Percentiles rank a stretch among this genome's conserved stretches.
Evolutionary conservation across 805 yeast genomes (phyloP).

Genomic region (Kazachstania bromeliacearum): DNA sequence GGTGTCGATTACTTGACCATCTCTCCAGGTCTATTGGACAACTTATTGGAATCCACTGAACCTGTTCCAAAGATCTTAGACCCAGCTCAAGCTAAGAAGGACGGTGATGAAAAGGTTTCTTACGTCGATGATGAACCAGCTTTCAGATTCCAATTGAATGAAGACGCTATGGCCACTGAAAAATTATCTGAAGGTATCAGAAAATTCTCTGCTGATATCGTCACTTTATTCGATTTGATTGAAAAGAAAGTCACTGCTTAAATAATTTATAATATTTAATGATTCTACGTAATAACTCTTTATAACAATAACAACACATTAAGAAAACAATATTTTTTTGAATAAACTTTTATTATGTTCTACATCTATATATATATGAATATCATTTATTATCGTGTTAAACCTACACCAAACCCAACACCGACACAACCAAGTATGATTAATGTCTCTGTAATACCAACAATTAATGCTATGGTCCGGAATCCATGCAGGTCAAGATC

Average conservation of each 20-base stretch:
- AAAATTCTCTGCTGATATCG: conserved; percentile 88
- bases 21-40: conserved; percentile 83
- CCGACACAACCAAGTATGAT: conserved; percentile 35
- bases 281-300: no score
- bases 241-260: conserved; percentile 45
- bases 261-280: conserved; percentile 2
- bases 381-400: conserved; percentile 8
- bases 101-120: conserved; percentile 54
- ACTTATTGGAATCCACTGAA: conserved; percentile 65
- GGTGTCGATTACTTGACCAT: conserved; percentile 95
- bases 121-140: conserved; percentile 75
- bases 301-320: no score
- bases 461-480: conserved; percentile 21
- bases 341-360: neutral
- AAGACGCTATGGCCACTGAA: conserved; percentile 97
- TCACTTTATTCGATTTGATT: conserved; percentile 60
- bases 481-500: conserved; percentile 25
- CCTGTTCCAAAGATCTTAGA: conserved; percentile 74
- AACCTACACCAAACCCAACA: conserved; percentile 40
- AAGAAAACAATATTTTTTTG: no score
- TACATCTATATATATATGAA: conserved; percentile 2
- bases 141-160: conserved; percentile 85
- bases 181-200: conserved; percentile 96
- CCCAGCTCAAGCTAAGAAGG: conserved; percentile 44
- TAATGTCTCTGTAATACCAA: conserved; percentile 25